Evolutionary conservation across 2,329 filamentous ascomycete genomes (phyloP), one percentile per base, ranked within the genome.

Genomic region (Neurospora crassa): DNA sequence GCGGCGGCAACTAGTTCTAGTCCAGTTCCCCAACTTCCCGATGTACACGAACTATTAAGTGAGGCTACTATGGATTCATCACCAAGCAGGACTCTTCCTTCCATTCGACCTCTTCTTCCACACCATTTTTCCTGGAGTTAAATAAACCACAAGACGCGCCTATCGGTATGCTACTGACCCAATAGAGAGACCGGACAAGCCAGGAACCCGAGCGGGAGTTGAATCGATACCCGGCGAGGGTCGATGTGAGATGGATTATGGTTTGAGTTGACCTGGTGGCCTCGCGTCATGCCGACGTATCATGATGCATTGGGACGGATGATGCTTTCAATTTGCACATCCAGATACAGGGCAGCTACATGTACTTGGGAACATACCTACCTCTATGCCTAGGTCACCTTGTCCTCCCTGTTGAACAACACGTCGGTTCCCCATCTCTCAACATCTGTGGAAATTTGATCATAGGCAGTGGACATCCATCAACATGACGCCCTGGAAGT

Each of bases 401-500:
- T 63, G 8, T 63, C 29, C 47, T 29, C 47, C 24, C 29, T 2
- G 24, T 63, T 63, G 29, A 63, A 37, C n/a, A 63, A 34, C 14
- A n/a, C n/a, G 53, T n/a, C 7, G 34, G 53, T 10, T 63, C 8
- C 53, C 29, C 29, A 5, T 63, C 53, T 37, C 18, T 37, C 53
- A 18, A 63, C 53, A 18, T 16, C 14, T 29, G 1, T 16, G 24
- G 53, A 63, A 3, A 11, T 3, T n/a, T 37, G 10, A 16, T 8
- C 53, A 29, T 16, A 34, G 24, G 14, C 24, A n/a, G 7, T 37
- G 1, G 16, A 63, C 0, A 34, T 3, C 18, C 37, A 67, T 34
- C 45, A 69, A 20, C 45, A 70, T 69, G 69, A 24, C 53, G 8
- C 47, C 70, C 6, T 73, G 72, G 72, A 69, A 70, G 20, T 71